Conservation (phyloP, 441 rosid species). For the Jatropha podagrica region DNA sequence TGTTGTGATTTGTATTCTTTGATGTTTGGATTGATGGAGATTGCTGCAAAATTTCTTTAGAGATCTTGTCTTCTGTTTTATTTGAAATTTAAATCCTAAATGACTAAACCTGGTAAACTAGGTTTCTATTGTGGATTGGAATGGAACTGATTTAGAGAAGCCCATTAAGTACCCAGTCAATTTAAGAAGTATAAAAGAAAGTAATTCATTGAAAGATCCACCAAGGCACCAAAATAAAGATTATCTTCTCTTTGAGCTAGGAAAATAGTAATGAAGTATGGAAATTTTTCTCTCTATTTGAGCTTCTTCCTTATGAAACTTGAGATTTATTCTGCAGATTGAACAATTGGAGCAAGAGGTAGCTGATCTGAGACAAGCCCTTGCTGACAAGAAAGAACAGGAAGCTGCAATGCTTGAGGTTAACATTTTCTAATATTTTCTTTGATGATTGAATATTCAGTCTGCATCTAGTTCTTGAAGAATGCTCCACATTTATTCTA, state of each 20-base stretch:
- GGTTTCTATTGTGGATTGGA: background rate
- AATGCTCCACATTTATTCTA: constrained; percentile 12
- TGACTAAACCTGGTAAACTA: background rate
- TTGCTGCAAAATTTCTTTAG: background rate
- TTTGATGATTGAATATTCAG: constrained; percentile 9
- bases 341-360: constrained; percentile 84
- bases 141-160: constrained; percentile 3
- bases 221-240: background rate
- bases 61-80: background rate
- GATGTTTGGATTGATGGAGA: constrained; percentile 5
- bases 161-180: background rate
- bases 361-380: constrained; percentile 56
- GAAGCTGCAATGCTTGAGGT: constrained; percentile 98
- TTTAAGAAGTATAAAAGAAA: constrained; percentile 1
- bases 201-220: background rate
- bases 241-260: constrained; percentile 11
- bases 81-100: constrained; percentile 1
- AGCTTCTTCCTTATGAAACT: constrained; percentile 22
- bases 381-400: constrained; percentile 95
- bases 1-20: background rate
- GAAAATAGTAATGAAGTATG: background rate
- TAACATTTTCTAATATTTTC: constrained; percentile 5
- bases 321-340: constrained; percentile 48
- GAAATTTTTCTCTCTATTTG: background rate
- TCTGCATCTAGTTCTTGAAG: constrained; percentile 4